Percentiles rank a stretch among this genome's conserved stretches.
These are phyloP conservation scores for Fraxinus latifolia DNA, from an alignment of 305 asterid genomes.

Conservation along the genomic window DNA sequence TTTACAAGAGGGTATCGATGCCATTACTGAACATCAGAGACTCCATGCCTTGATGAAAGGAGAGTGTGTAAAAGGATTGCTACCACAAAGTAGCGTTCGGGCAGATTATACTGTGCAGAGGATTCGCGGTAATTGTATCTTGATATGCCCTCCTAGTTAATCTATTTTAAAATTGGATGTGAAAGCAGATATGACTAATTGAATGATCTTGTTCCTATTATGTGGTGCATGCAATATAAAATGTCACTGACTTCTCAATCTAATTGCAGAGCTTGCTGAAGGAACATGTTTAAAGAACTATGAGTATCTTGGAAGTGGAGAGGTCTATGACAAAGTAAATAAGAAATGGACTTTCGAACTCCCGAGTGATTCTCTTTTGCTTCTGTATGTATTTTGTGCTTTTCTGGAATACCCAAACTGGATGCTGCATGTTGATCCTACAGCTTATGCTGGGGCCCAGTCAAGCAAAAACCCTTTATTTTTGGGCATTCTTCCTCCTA, in stretches of 20 bases:
- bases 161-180: background rate
- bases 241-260: conserved; percentile 18
- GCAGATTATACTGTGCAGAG: conserved; percentile 79
- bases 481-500: conserved; percentile 86
- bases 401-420: conserved; percentile 88
- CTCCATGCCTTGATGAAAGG: conserved; percentile 86
- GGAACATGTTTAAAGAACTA: conserved; percentile 93
- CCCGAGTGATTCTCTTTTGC: conserved; percentile 87
- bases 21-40: conserved; percentile 87
- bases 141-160: background rate
- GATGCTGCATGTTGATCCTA: conserved; percentile 96
- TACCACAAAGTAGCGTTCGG: conserved; percentile 69
- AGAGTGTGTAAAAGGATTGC: conserved; percentile 92
- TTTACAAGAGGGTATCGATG: conserved; percentile 78
- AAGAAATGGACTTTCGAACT: conserved; percentile 77
- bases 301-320: conserved; percentile 81
- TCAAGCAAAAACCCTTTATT: conserved; percentile 87
- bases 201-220: conserved; percentile 13
- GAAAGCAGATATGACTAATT: background rate
- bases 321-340: conserved; percentile 56
- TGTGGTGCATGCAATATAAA: conserved; percentile 9
- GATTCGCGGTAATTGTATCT: conserved; percentile 56
- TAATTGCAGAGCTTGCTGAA: conserved; percentile 72
- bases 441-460: conserved; percentile 69
- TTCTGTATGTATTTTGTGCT: conserved; percentile 87